A percentile compares a stretch with the other conserved stretches of the same genome.
phyloP scores from a whole-genome alignment of 257 asterid species.

The Solanum sejunctum region DNA sequence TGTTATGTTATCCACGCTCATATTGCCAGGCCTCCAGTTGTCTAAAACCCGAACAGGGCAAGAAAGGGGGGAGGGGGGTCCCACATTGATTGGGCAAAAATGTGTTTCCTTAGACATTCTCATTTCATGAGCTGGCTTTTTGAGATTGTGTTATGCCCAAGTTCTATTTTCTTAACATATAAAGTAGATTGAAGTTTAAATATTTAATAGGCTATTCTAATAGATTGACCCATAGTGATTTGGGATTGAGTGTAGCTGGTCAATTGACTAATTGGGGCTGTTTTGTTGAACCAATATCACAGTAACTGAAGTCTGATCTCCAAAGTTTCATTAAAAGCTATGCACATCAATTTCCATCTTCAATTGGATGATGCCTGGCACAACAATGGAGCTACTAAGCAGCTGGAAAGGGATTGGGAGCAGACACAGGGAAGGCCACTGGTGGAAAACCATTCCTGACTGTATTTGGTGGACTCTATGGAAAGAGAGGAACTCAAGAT shows the following conservation, averaged over 20 bases:
- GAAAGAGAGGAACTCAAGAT: too few relatives aligned
- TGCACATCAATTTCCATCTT: background rate
- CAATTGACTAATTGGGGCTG: background rate
- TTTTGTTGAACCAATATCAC: background rate
- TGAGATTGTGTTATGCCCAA: background rate
- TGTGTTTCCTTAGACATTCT: background rate
- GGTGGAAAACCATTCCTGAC: too few relatives aligned
- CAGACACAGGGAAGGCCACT: too few relatives aligned
- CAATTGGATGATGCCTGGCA: background rate
- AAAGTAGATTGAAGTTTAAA: background rate
- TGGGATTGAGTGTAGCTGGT: background rate
- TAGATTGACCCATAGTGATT: background rate
- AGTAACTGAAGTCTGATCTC: background rate
- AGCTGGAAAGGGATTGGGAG: too few relatives aligned
- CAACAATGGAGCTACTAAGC: too few relatives aligned
- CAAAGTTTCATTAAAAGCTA: background rate
- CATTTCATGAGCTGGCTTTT: background rate
- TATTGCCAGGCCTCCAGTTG: background rate
- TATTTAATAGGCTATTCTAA: background rate
- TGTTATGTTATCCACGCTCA: background rate
- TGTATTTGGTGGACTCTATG: too few relatives aligned
- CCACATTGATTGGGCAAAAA: background rate
- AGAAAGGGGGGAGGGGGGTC: background rate
- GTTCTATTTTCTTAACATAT: background rate
- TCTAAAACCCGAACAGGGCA: background rate